Evolutionary conservation across 805 yeast genomes (phyloP).

Genomic region (Wickerhamomyces canadensis): DNA sequence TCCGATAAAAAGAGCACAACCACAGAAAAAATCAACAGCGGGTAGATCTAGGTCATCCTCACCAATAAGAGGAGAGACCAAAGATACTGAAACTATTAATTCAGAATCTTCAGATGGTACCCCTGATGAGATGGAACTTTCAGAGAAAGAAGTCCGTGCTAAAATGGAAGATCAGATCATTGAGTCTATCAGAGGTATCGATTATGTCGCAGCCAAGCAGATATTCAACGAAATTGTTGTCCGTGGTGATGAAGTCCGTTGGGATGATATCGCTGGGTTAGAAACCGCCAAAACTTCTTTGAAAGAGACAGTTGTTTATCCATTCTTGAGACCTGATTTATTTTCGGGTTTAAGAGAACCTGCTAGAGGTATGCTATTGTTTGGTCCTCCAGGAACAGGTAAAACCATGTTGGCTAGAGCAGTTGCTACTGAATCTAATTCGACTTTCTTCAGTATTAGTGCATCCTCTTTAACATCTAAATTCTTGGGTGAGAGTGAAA

Average conservation of each 20-base stretch:
- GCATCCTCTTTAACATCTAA: constrained; percentile 88
- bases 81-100: constrained; percentile 1
- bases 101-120: background rate
- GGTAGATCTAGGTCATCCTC: constrained; percentile 13
- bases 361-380: constrained; percentile 89
- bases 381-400: constrained; percentile 99
- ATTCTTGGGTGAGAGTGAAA: constrained; percentile 89
- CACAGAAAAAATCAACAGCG: background rate
- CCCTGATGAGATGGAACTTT: background rate
- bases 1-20: background rate
- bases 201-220: constrained; percentile 71
- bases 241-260: constrained; percentile 83
- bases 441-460: constrained; percentile 87
- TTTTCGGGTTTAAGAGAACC: constrained; percentile 91
- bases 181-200: constrained; percentile 56
- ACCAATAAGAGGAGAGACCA: constrained; percentile 9
- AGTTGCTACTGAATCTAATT: constrained; percentile 90
- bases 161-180: constrained; percentile 22
- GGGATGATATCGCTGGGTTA: constrained; percentile 95
- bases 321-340: constrained; percentile 88
- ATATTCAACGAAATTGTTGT: constrained; percentile 85
- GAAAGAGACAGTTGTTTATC: constrained; percentile 94
- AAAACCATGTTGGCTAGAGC: constrained; percentile 97
- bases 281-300: constrained; percentile 83
- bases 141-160: background rate